Evolutionary conservation across 768 basidiomycete genomes (phyloP), one percentile per base, ranked within the genome.

Genomic region (Tulasnella sp.): DNA sequence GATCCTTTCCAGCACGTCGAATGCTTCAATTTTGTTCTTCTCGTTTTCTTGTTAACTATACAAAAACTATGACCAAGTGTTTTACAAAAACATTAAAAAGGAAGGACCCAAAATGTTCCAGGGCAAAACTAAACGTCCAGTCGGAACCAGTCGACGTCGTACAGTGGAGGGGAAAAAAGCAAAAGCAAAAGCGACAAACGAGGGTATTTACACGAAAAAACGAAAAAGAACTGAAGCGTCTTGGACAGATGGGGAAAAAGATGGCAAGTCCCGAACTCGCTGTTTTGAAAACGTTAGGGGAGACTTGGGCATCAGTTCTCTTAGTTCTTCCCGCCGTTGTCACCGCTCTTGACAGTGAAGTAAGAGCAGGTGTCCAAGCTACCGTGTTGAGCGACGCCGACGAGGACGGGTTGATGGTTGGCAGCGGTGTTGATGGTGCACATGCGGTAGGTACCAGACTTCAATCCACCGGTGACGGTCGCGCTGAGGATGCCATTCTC

Each of bases 251-350:
- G 57, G 1, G 1, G n/a, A 61, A 26, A 61, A 29, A n/a, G n/a
- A 7, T 35, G 61, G n/a, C 61, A 67, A 67, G 61, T 67, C 61
- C 61, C 61, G 32, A 29, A 18, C 61, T 67, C 61, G 61, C 61
- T 67, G 32, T 26, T 35, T 67, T 67, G 44, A 51, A 48, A 67
- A 67, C 32, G 26, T 67, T 9, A 26, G 15, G 26, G 61, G 61
- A 10, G 13, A 6, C 16, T 35, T 15, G 16, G 6, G 5, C n/a
- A 7, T 40, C 23, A 16, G 79, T 90, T 5, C 84, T 88, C 23
- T 88, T 95, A 2, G 85, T 98, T 77, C 87, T 95, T 80, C 86
- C 86, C 1, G 89, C 89, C 26, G 84, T 87, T 80, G 87, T 89
- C 44, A 84, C 87, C 20, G 81, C 95, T 26, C 89, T 93, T 16